Evolutionary conservation across 2,329 filamentous ascomycete species (phyloP).

Genomic region (Cordyceps cateniannulata): DNA sequence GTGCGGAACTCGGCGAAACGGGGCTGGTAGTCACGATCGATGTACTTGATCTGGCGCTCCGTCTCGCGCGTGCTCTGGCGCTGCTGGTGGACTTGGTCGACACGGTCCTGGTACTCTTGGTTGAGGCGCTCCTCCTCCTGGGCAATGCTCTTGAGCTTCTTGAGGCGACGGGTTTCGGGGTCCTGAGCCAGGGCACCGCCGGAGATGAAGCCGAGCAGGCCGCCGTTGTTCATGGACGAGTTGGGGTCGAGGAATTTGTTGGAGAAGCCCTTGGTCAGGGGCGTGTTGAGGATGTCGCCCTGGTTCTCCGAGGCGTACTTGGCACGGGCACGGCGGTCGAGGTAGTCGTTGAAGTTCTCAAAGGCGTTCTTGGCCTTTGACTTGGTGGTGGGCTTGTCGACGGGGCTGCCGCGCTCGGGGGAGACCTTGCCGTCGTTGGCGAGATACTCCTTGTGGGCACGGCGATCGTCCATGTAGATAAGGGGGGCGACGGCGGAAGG

Average conservation of each 20-base stretch:
- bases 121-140: conserved; percentile 11
- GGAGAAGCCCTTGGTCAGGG: conserved; percentile 18
- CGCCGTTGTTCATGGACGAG: conserved; percentile 18
- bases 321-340: conserved; percentile 14
- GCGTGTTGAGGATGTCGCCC: conserved; percentile 14
- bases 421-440: neutral
- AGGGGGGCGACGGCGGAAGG: conserved; percentile 11
- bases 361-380: conserved; percentile 12
- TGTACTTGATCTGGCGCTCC: conserved; percentile 12
- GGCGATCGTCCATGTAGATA: conserved; percentile 13
- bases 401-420: neutral
- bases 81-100: conserved; percentile 11
- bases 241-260: conserved; percentile 23
- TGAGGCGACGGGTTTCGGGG: conserved; percentile 8
- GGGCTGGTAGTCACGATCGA: conserved; percentile 13
- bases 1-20: conserved; percentile 11
- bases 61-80: conserved; percentile 12
- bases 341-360: conserved; percentile 14
- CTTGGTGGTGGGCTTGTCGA: conserved; percentile 6
- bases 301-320: conserved; percentile 13
- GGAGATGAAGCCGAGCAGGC: conserved; percentile 12
- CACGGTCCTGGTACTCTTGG: conserved; percentile 12
- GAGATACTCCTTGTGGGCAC: conserved; percentile 11
- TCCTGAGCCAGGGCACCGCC: conserved; percentile 12
- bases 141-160: conserved; percentile 9